Base-by-base conservation (phyloP, 306 rosid genomes). In the Neltuma alba region DNA sequence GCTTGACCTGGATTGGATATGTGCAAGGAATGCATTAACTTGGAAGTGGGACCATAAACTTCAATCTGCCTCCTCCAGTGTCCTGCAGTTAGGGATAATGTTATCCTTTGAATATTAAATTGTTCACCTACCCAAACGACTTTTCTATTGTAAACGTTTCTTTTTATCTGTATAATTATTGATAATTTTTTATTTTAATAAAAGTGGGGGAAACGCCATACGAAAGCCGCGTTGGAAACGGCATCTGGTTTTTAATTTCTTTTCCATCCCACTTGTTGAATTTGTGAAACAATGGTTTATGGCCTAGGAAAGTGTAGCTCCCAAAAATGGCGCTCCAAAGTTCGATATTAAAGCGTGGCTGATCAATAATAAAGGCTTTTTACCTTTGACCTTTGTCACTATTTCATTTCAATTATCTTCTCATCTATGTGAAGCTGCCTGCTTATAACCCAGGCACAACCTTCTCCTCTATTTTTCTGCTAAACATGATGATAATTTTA, bases 1-100 rank as follows among this genome's bases (percentile, higher is more conserved):
- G 28, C 20, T 33, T 85, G 70, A 74, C 50, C 36, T 68, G 66
- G 38, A 36, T 63, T 36, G 67, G 76, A 68, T 62, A 18, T 23
- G 82, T 45, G 27, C 40, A 44, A 70, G 12, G n/a, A 11, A 50
- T 31, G n/a, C 76, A 50, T 21, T 63, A 30, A 27, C 77, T 15
- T 79, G 47, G 79, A 44, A 18, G 64, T 71, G 66, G 47, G 55
- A 47, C 69, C 36, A 16, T 28, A 48, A 36, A 52, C 14, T 67
- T 76, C 23, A 72, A 65, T 50, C 6, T 38, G 28, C 50, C 34
- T 16, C 18, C 16, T 8, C 30, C 81, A 36, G 45, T 50, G 42
- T 16, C 18, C 16, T 8, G 38, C 81, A 36, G 45, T 27, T n/a
- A 36, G 20, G 27, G 52, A 57, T 45, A 71, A 55, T 55, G n/a